A percentile compares a stretch with the other conserved stretches of the same genome.
These are phyloP conservation scores for Fusarium tjaetaba DNA, from an alignment of 2,329 filamentous ascomycete species.

Conservation along the genomic window DNA sequence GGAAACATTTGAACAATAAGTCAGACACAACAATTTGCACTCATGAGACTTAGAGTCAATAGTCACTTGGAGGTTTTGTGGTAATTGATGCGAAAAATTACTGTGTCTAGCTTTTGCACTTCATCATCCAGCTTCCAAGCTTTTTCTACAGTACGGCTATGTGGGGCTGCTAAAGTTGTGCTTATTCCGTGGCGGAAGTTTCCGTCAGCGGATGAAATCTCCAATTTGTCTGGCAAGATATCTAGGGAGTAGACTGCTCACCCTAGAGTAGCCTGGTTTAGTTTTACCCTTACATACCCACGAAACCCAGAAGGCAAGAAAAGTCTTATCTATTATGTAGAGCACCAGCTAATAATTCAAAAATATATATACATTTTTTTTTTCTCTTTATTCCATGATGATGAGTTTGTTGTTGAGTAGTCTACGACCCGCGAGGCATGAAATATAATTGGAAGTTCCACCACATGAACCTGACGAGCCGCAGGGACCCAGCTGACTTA, in stretches of 20 bases:
- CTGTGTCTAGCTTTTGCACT: too few relatives aligned
- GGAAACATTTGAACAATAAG: not conserved
- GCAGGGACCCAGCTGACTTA: too few relatives aligned
- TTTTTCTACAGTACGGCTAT: not conserved
- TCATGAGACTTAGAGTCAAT: not conserved
- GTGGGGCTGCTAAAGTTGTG: not conserved
- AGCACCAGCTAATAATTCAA: too few relatives aligned
- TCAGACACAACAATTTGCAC: not conserved
- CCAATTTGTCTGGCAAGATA: too few relatives aligned
- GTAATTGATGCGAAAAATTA: not conserved
- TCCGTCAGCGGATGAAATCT: not conserved
- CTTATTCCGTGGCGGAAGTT: not conserved
- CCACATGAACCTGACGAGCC: too few relatives aligned
- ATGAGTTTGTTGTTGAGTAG: too few relatives aligned
- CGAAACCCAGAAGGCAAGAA: not conserved
- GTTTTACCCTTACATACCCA: not conserved
- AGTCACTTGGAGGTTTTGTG: not conserved
- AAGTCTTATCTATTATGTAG: not conserved
- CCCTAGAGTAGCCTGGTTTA: not conserved
- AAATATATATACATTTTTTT: too few relatives aligned
- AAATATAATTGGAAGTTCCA: too few relatives aligned
- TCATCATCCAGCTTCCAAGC: too few relatives aligned
- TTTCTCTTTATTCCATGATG: too few relatives aligned
- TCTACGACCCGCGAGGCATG: too few relatives aligned
- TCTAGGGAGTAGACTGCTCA: not conserved